These are phyloP conservation scores for Termitomyces sp. DNA, from an alignment of 768 basidiomycete genomes.

Conservation along the genomic window DNA sequence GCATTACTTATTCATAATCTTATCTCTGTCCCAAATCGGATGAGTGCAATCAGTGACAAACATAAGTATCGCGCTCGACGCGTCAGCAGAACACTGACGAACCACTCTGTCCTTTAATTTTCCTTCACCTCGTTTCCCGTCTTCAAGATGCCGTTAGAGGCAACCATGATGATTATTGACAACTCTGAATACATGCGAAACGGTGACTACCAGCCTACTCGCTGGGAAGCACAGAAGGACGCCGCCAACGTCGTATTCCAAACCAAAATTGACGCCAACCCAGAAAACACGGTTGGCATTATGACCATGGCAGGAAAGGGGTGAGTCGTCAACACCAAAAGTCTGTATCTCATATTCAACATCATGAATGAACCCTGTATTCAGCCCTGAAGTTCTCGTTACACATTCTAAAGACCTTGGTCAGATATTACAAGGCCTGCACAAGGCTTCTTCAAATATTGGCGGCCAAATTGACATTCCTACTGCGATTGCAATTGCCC, in stretches of 20 bases:
- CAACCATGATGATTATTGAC: conserved; percentile 96
- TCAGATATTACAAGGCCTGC: conserved; percentile 78
- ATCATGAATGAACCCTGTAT: neutral
- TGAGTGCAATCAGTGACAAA: conserved; percentile 8
- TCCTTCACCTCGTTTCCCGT: conserved; percentile 7
- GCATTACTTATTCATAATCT: conserved; percentile 4
- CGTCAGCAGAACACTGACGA: conserved; percentile 20
- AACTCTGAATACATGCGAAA: conserved; percentile 98
- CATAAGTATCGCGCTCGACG: conserved; percentile 23
- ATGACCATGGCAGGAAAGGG: conserved; percentile 99
- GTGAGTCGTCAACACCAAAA: conserved; percentile 35
- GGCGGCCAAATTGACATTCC: conserved; percentile 81
- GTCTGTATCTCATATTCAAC: neutral
- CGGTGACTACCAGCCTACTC: conserved; percentile 82
- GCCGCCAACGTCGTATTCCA: conserved; percentile 87
- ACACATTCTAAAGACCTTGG: conserved; percentile 95
- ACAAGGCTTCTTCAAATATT: conserved; percentile 63
- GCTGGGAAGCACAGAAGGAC: conserved; percentile 89
- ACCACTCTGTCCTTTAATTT: conserved; percentile 4
- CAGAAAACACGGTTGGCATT: conserved; percentile 94
- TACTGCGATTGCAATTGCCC: conserved; percentile 89
- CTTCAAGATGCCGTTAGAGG: conserved; percentile 87
- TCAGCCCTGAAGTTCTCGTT: conserved; percentile 90
- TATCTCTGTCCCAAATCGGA: conserved; percentile 7
- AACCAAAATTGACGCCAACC: conserved; percentile 92